Percentiles rank a stretch among this genome's conserved stretches.
Conservation (phyloP, 2,329 filamentous ascomycete species). For the Scorias spongiosa region DNA sequence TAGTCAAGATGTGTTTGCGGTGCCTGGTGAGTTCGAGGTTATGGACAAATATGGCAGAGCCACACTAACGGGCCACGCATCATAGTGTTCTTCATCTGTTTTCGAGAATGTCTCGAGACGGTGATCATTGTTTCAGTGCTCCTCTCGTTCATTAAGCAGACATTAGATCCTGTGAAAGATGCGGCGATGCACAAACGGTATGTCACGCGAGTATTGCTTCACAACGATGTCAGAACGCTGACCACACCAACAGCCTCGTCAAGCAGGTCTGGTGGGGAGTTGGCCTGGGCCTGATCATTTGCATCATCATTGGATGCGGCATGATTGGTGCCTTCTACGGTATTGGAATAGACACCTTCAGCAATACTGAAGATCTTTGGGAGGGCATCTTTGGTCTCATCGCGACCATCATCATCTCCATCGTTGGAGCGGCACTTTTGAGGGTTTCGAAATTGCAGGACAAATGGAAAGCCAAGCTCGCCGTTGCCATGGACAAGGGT, state of each 20-base stretch:
- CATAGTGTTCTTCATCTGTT: conserved; percentile 73
- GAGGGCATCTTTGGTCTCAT: conserved; percentile 66
- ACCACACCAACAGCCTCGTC: conserved; percentile 7
- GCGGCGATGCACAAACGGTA: conserved; percentile 42
- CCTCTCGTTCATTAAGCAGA: conserved; percentile 72
- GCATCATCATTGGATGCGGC: conserved; percentile 47
- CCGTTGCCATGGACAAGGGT: conserved; percentile 48
- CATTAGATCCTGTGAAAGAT: conserved; percentile 51
- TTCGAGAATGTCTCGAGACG: conserved; percentile 71
- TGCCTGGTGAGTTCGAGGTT: conserved; percentile 36
- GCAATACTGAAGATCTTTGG: conserved; percentile 57
- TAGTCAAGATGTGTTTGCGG: conserved; percentile 47
- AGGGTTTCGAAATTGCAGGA: conserved; percentile 70
- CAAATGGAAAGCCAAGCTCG: conserved; percentile 77
- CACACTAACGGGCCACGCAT: background rate
- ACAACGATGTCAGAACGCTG: background rate
- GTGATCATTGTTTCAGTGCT: conserved; percentile 78
- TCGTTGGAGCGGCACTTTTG: conserved; percentile 67
- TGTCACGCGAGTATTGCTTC: conserved; percentile 39
- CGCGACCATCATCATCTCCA: conserved; percentile 62
- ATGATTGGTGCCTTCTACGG: conserved; percentile 63
- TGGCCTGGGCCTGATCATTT: conserved; percentile 45
- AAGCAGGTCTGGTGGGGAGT: conserved; percentile 54
- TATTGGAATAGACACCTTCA: conserved; percentile 52
- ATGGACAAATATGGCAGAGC: background rate